Evolutionary conservation across 495 filamentous ascomycete genomes (phyloP).

Genomic region (Aspergillus sclerotioniger): DNA sequence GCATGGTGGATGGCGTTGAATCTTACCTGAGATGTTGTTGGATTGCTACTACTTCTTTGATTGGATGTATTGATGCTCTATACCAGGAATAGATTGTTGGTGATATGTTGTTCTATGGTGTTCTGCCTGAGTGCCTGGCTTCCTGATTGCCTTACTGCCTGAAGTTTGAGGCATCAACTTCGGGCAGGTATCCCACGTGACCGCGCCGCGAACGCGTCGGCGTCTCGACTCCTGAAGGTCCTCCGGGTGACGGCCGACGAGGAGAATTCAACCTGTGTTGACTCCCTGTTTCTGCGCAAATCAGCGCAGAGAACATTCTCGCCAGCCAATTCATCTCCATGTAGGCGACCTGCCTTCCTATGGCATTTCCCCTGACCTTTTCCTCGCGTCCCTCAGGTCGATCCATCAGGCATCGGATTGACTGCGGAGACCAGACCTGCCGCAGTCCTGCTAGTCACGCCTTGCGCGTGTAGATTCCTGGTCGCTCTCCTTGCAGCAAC

Average conservation of each 20-base stretch:
- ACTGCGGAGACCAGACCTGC: slow-evolving; percentile 13
- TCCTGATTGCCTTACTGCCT: too few relatives aligned
- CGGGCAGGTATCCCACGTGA: slow-evolving; percentile 30
- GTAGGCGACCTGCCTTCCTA: background rate
- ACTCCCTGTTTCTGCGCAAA: background rate
- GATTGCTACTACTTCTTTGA: slow-evolving; percentile 1
- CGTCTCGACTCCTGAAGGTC: slow-evolving; percentile 2
- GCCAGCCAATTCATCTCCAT: background rate
- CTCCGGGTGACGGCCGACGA: background rate
- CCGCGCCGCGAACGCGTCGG: slow-evolving; percentile 41
- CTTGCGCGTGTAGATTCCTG: slow-evolving; percentile 14
- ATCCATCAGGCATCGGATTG: slow-evolving; percentile 8
- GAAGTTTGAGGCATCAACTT: background rate
- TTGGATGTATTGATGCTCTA: slow-evolving; percentile 1
- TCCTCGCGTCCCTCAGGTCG: background rate
- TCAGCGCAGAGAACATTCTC: background rate
- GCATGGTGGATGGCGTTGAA: slow-evolving; percentile 28
- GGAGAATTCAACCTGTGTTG: background rate
- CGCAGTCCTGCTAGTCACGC: slow-evolving; percentile 6
- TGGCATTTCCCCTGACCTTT: slow-evolving; percentile 1
- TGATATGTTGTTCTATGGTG: background rate
- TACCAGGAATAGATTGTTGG: background rate
- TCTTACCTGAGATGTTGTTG: slow-evolving; percentile 2
- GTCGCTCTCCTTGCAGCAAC: slow-evolving; percentile 16
- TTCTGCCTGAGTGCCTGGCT: background rate